phyloP scores from a whole-genome alignment of 2,329 filamentous ascomycete genomes.

The Colletotrichum phormii region DNA sequence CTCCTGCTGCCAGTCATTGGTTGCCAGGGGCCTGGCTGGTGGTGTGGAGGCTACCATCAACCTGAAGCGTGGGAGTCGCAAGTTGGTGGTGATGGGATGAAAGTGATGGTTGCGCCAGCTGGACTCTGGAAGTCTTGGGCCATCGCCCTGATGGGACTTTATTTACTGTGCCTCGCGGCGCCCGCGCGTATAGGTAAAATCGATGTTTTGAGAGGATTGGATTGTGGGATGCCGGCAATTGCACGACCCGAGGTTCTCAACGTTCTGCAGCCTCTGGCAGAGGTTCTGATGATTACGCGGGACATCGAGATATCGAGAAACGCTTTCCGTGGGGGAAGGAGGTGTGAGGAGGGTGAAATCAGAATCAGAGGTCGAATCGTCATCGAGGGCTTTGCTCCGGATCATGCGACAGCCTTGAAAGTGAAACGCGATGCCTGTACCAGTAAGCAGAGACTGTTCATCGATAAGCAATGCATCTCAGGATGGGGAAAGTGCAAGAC shows the following conservation, averaged over 20 bases:
- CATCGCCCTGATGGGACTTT: not conserved
- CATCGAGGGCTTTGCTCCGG: not conserved
- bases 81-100: not conserved
- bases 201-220: not conserved
- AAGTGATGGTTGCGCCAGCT: not conserved
- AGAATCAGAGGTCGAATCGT: not conserved
- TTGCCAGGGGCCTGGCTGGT: not conserved
- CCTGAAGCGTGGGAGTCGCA: conserved; percentile 5
- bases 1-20: not conserved
- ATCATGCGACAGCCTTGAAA: not conserved
- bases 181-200: not conserved
- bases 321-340: not conserved
- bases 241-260: not conserved
- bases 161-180: not conserved
- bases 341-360: not conserved
- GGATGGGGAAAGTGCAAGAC: not conserved
- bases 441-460: not conserved
- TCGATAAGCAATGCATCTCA: conserved; percentile 8
- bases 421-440: not conserved
- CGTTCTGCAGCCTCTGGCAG: not conserved
- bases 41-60: conserved; percentile 20
- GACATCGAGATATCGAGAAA: not conserved
- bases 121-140: not conserved
- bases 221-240: not conserved
- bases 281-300: not conserved